phyloP scores from a whole-genome alignment of 164 flowering plant genomes.

The Macadamia tetraphylla region DNA sequence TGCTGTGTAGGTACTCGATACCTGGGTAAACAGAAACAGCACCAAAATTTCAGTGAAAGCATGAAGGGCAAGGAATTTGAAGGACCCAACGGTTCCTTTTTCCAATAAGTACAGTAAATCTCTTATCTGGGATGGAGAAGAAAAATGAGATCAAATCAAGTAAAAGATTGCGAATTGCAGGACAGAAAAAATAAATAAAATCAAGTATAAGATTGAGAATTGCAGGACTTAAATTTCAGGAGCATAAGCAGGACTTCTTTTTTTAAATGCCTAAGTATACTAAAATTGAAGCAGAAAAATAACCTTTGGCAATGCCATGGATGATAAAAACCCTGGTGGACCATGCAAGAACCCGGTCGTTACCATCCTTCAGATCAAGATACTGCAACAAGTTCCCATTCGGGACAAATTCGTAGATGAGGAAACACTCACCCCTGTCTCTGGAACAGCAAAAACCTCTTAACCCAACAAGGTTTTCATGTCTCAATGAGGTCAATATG shows the following conservation, averaged over 20 bases:
- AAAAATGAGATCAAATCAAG: no score
- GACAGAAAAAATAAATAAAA: background rate
- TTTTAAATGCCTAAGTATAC: no score
- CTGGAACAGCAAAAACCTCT: conserved; percentile 94
- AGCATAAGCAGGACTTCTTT: background rate
- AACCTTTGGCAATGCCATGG: conserved; percentile 88
- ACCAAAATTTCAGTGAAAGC: no score
- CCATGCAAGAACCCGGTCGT: conserved; percentile 68
- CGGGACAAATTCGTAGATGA: conserved; percentile 71
- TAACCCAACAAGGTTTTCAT: conserved; percentile 68
- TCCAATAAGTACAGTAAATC: no score
- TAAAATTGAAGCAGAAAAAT: conserved; percentile 1
- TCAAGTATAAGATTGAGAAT: no score
- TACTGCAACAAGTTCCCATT: conserved; percentile 67
- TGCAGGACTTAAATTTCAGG: background rate
- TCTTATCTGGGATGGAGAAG: no score
- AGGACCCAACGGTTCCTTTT: no score
- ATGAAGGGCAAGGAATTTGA: background rate
- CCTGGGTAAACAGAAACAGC: conserved; percentile 41
- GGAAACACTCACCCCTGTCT: conserved; percentile 90
- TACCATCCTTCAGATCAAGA: conserved; percentile 54
- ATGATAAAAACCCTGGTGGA: conserved; percentile 69
- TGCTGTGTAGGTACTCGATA: conserved; percentile 61
- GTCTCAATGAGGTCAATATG: conserved; percentile 58
- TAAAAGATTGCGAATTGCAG: background rate